Conservation (phyloP, 768 basidiomycete species). For the Kwoniella bestiolae region DNA sequence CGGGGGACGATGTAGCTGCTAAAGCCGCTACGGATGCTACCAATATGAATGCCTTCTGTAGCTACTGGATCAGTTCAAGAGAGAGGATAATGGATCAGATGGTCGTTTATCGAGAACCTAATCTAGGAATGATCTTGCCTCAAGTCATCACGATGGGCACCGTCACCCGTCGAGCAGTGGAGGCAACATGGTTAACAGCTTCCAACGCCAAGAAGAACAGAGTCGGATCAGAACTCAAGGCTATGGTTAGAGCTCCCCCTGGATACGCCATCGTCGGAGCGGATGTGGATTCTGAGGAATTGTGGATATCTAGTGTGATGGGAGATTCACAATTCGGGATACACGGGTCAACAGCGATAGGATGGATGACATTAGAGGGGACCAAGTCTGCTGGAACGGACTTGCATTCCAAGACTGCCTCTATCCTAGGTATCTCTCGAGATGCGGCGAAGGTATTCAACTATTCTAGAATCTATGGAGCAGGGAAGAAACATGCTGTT, state of each 20-base stretch:
- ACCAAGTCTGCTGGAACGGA: constrained; percentile 94
- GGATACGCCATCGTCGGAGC: constrained; percentile 96
- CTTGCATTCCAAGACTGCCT: constrained; percentile 93
- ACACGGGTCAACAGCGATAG: constrained; percentile 93
- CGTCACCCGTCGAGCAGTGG: constrained; percentile 94
- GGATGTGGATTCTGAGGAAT: constrained; percentile 97
- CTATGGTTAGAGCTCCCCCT: constrained; percentile 91
- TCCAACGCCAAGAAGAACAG: constrained; percentile 97
- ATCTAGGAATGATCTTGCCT: constrained; percentile 81
- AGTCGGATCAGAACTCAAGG: constrained; percentile 96
- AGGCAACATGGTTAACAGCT: constrained; percentile 97
- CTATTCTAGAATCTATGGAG: constrained; percentile 98
- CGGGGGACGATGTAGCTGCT: constrained; percentile 43
- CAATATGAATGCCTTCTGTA: constrained; percentile 90
- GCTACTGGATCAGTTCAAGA: constrained; percentile 94
- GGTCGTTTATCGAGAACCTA: constrained; percentile 72
- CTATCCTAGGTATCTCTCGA: constrained; percentile 86
- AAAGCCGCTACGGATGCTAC: constrained; percentile 81
- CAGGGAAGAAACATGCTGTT: constrained; percentile 91
- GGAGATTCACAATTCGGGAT: constrained; percentile 97
- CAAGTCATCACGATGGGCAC: constrained; percentile 99
- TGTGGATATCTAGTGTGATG: constrained; percentile 99
- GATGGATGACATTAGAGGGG: constrained; percentile 99
- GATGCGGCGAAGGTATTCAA: constrained; percentile 97
- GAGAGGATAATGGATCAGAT: constrained; percentile 91